These are phyloP conservation scores for Aspergillus nidulans DNA, from an alignment of 495 filamentous ascomycete genomes.

Conservation along the genomic window DNA sequence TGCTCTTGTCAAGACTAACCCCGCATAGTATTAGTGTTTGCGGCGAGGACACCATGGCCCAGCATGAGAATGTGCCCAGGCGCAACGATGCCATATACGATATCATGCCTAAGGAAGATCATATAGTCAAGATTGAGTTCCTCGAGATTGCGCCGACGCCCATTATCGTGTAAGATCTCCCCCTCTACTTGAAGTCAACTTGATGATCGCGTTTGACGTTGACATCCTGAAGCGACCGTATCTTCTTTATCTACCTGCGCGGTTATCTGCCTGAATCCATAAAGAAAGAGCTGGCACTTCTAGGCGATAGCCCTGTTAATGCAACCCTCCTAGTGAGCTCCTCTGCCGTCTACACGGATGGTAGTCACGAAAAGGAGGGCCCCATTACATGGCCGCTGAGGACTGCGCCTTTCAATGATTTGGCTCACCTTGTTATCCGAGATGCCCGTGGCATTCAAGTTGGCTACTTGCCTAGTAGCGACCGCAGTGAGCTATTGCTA, in stretches of 20 bases:
- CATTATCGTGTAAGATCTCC: slow-evolving; percentile 13
- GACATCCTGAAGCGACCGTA: slow-evolving; percentile 10
- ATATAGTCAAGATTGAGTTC: slow-evolving; percentile 7
- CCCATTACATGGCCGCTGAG: slow-evolving; percentile 7
- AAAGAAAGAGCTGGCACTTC: slow-evolving; percentile 16
- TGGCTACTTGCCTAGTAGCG: slow-evolving; percentile 16
- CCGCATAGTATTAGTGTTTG: slow-evolving; percentile 1
- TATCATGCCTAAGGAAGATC: no score
- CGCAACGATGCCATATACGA: no score
- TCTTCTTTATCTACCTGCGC: slow-evolving; percentile 17
- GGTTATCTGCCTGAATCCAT: slow-evolving; percentile 13
- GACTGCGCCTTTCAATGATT: slow-evolving; percentile 1
- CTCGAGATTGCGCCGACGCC: slow-evolving; percentile 17
- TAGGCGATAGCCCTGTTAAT: slow-evolving; percentile 9
- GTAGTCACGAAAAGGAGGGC: slow-evolving; percentile 5
- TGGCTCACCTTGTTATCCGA: not conserved
- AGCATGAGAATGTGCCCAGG: no score
- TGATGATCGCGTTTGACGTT: not conserved
- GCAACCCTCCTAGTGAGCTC: slow-evolving; percentile 13
- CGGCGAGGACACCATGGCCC: no score
- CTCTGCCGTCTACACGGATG: slow-evolving; percentile 38
- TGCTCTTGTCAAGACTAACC: not conserved
- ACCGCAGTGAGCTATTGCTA: slow-evolving; percentile 14
- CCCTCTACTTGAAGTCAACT: not conserved
- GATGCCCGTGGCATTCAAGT: not conserved